Conservation (phyloP, 345 rosid genomes). For the Reutealis trisperma region DNA sequence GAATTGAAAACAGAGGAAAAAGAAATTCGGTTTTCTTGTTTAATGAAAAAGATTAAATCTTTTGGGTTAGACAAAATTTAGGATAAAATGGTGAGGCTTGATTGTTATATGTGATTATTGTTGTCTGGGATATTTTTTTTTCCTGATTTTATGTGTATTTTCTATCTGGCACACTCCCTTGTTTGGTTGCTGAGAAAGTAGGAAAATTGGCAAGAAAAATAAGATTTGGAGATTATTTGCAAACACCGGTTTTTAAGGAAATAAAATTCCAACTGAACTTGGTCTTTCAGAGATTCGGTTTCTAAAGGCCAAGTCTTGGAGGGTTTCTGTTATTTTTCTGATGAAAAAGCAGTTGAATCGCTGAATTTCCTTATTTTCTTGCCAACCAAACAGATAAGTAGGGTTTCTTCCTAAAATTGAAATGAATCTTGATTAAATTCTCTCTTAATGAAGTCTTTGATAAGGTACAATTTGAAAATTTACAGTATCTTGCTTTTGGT, state of each 20-base stretch:
- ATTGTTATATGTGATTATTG: neutral
- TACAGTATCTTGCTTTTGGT: neutral
- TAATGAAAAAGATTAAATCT: too few relatives aligned
- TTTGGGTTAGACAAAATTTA: neutral
- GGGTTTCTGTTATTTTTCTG: neutral
- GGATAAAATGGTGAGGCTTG: neutral
- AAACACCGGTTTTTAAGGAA: neutral
- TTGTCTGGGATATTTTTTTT: neutral
- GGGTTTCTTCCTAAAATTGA: neutral
- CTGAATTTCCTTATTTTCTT: neutral
- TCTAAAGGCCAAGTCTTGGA: neutral
- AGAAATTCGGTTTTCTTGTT: neutral
- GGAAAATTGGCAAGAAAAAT: neutral
- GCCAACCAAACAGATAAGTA: neutral
- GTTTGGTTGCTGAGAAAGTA: constrained; percentile 16
- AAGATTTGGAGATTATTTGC: neutral
- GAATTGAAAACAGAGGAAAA: neutral
- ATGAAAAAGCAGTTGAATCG: neutral
- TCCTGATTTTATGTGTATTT: neutral
- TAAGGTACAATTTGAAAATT: neutral
- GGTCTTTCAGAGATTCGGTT: neutral
- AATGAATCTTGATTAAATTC: neutral
- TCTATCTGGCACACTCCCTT: neutral
- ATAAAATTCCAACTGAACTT: neutral
- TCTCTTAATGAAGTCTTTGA: neutral